Evolutionary conservation across 331 rosid genomes (phyloP).

Genomic region (Malus hybrid): DNA sequence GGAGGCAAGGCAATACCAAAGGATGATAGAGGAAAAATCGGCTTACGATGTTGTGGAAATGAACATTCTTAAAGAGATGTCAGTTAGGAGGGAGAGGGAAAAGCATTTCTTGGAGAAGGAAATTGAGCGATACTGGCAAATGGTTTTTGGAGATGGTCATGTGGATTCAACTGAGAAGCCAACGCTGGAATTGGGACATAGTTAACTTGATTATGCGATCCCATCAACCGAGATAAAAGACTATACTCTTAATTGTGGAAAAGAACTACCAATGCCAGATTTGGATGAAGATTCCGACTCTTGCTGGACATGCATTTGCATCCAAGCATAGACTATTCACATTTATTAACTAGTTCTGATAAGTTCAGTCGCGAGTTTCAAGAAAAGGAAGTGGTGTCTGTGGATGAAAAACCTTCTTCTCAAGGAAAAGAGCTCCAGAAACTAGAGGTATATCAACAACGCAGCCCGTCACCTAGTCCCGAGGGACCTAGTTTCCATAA

Average conservation of each 20-base stretch:
- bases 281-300: slow-evolving; percentile 12
- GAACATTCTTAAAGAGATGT: slow-evolving; percentile 51
- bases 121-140: slow-evolving; percentile 30
- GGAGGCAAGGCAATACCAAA: slow-evolving; percentile 50
- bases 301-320: slow-evolving; percentile 8
- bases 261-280: slow-evolving; percentile 12
- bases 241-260: slow-evolving; percentile 20
- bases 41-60: slow-evolving; percentile 50
- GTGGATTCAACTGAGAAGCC: slow-evolving; percentile 19
- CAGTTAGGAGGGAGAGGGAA: slow-evolving; percentile 50
- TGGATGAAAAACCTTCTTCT: slow-evolving; percentile 10
- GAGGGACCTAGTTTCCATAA: slow-evolving; percentile 7
- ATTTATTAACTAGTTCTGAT: not conserved
- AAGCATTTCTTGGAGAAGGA: slow-evolving; percentile 42
- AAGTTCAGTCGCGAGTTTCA: slow-evolving; percentile 3
- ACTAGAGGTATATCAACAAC: not conserved
- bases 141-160: slow-evolving; percentile 24
- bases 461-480: not conserved
- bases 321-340: slow-evolving; percentile 3
- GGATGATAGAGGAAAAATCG: slow-evolving; percentile 42
- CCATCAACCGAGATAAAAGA: slow-evolving; percentile 19
- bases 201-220: slow-evolving; percentile 16
- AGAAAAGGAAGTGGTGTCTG: slow-evolving; percentile 12
- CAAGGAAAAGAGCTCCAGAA: slow-evolving; percentile 4
- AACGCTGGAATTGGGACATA: slow-evolving; percentile 1